Base-by-base conservation (phyloP, 257 asterid species). In the Scutellaria baicalensis region DNA sequence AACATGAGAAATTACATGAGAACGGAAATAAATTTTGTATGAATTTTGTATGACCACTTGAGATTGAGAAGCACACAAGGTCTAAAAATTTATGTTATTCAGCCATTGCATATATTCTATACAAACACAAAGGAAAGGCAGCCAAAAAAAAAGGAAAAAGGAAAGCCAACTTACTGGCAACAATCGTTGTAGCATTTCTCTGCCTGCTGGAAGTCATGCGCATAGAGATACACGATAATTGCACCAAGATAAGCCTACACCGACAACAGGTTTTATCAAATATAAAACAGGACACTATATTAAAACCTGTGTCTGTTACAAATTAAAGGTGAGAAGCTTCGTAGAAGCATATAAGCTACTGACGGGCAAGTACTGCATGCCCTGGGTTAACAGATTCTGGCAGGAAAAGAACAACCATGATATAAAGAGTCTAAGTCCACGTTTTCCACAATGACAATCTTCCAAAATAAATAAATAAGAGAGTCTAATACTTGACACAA, bases 201-300 rank as follows among this genome's bases (percentile, higher is more conserved):
- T 16, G 99, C 99, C 84, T 91, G 91, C 88, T 80, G 86, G 81
- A 85, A 86, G 84, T 94, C 93, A 51, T 94, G 88, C 49, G 97
- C 96, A 70, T 89, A 94, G 23, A 94, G 96, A 85, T 94, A 83
- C 79, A 94, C 96, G 18, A 91, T 84, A 73, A 94, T 89, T 51
- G 99, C 97, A 84, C 99, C 81, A 61, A 94, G 97, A 88, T 94
- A 94, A 56, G 99, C 99, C 99, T 94, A 74, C 83, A 91, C 62
- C 27, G 56, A 75, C 66, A 80, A 49, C 39, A 68, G 60, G 45
- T 55, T 36, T 40, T 36, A 59, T 78, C 50, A 77, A 27, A 54
- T 38, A 47, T 17, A 12, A 21, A 67, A 57, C 55, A 23, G 43
- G 43, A 64, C 27, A 64, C 35, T 66, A 44, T 44, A 71, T 8